phyloP scores from a whole-genome alignment of 2,329 filamentous ascomycete genomes.

The Xylariaceae sp. region DNA sequence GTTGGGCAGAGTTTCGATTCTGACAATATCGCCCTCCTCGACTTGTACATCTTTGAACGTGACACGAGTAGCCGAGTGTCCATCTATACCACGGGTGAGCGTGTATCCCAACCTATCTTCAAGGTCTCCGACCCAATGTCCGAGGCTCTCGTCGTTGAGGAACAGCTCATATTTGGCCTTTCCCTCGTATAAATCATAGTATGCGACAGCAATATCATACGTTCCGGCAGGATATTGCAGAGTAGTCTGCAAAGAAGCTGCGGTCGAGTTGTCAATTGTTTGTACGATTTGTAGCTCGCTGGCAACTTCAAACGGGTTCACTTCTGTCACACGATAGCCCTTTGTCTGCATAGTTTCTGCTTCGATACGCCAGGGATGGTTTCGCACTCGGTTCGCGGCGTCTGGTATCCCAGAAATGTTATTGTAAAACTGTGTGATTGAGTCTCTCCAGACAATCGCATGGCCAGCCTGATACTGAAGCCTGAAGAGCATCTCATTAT shows the following conservation, averaged over 20 bases:
- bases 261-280: slow-evolving; percentile 50
- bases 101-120: slow-evolving; percentile 59
- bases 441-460: slow-evolving; percentile 67
- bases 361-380: slow-evolving; percentile 66
- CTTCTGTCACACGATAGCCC: slow-evolving; percentile 53
- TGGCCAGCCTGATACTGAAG: slow-evolving; percentile 67
- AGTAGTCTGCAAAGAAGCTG: slow-evolving; percentile 46
- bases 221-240: slow-evolving; percentile 49
- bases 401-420: slow-evolving; percentile 62
- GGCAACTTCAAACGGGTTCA: slow-evolving; percentile 59
- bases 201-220: slow-evolving; percentile 65
- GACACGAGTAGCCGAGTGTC: slow-evolving; percentile 61
- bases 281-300: slow-evolving; percentile 55
- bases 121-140: slow-evolving; percentile 58
- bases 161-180: slow-evolving; percentile 53
- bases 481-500: slow-evolving; percentile 55
- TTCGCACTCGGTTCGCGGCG: slow-evolving; percentile 50
- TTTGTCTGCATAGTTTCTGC: slow-evolving; percentile 62
- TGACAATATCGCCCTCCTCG: slow-evolving; percentile 28
- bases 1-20: slow-evolving; percentile 51
- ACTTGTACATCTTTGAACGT: slow-evolving; percentile 42
- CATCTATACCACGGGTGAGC: slow-evolving; percentile 58
- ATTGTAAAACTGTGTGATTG: slow-evolving; percentile 62
- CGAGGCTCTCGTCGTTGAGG: slow-evolving; percentile 52
- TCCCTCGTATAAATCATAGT: slow-evolving; percentile 62